Conservation (phyloP, 768 basidiomycete genomes). For the Clathrus columnatus region DNA sequence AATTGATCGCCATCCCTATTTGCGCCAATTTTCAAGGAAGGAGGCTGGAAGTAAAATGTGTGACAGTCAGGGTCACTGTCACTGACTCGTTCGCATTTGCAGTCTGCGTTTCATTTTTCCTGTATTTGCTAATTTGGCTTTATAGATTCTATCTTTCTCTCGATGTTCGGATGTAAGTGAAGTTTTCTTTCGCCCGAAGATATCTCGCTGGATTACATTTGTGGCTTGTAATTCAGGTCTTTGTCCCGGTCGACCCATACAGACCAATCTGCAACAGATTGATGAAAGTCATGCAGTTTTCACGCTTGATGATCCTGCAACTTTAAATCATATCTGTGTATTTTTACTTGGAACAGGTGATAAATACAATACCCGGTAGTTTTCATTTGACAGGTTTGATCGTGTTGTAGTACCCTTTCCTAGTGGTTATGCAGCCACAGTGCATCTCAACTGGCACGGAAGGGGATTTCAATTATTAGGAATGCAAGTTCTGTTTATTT, state of each 20-base stretch:
- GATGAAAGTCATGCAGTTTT: slow-evolving; percentile 80
- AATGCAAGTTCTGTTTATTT: slow-evolving; percentile 61
- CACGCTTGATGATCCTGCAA: slow-evolving; percentile 58
- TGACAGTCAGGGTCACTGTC: background rate
- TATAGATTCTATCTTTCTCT: background rate
- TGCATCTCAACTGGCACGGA: slow-evolving; percentile 82
- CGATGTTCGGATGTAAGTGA: slow-evolving; percentile 10
- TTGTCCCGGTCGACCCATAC: slow-evolving; percentile 54
- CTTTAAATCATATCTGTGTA: slow-evolving; percentile 80
- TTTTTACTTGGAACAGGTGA: slow-evolving; percentile 72
- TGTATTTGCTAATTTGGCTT: background rate
- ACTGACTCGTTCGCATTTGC: background rate
- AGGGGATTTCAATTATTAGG: slow-evolving; percentile 81
- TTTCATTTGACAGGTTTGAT: slow-evolving; percentile 3
- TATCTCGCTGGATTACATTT: background rate
- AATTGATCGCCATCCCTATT: background rate
- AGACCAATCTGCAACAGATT: slow-evolving; percentile 73
- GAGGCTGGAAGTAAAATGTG: no score
- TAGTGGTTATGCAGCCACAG: slow-evolving; percentile 73
- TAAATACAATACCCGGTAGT: background rate
- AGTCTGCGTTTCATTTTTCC: no score
- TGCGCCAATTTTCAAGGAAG: no score
- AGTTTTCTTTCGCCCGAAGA: background rate
- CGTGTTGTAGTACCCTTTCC: slow-evolving; percentile 60
- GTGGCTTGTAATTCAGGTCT: background rate